Percentiles rank a stretch among this genome's conserved stretches.
These are phyloP conservation scores for Blastobotrys indianensis DNA, from an alignment of 1,139 yeast species.

Conservation along the genomic window DNA sequence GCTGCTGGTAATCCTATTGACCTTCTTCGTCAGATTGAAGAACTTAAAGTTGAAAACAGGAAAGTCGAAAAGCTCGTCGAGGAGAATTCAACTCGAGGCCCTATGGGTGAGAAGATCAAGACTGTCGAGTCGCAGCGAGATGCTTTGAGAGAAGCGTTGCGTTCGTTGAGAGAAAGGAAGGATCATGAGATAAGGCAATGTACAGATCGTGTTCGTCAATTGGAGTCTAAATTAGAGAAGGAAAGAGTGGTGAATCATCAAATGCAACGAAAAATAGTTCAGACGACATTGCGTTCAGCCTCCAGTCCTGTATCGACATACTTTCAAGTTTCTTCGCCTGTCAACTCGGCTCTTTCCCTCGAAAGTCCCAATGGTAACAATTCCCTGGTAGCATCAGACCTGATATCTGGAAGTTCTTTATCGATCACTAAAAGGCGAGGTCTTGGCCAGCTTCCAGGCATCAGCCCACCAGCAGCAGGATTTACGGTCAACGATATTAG, in stretches of 20 bases:
- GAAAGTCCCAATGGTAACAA: background rate
- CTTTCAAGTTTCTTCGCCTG: slow-evolving; percentile 10
- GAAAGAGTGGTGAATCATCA: slow-evolving; percentile 25
- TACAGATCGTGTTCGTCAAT: slow-evolving; percentile 29
- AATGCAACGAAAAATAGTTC: slow-evolving; percentile 28
- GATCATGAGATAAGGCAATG: slow-evolving; percentile 34
- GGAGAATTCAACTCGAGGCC: slow-evolving; percentile 31
- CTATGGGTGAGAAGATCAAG: slow-evolving; percentile 32
- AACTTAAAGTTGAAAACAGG: slow-evolving; percentile 33
- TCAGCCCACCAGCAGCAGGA: slow-evolving; percentile 17
- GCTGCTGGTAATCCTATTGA: slow-evolving; percentile 32
- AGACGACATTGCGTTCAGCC: slow-evolving; percentile 17
- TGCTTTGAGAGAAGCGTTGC: slow-evolving; percentile 39
- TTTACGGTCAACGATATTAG: slow-evolving; percentile 6
- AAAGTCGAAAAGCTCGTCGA: slow-evolving; percentile 30
- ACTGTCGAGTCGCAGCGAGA: slow-evolving; percentile 38
- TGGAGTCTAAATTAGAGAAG: slow-evolving; percentile 28
- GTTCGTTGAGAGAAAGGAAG: slow-evolving; percentile 35
- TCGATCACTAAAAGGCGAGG: slow-evolving; percentile 18
- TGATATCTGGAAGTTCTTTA: background rate
- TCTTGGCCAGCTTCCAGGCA: slow-evolving; percentile 18
- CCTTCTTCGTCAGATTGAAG: slow-evolving; percentile 29
- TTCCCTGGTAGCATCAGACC: no score
- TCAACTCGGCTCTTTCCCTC: background rate
- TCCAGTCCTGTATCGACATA: slow-evolving; percentile 8